Evolutionary conservation across 73 alveolate species (phyloP).

Genomic region (Stentor roeselii): DNA sequence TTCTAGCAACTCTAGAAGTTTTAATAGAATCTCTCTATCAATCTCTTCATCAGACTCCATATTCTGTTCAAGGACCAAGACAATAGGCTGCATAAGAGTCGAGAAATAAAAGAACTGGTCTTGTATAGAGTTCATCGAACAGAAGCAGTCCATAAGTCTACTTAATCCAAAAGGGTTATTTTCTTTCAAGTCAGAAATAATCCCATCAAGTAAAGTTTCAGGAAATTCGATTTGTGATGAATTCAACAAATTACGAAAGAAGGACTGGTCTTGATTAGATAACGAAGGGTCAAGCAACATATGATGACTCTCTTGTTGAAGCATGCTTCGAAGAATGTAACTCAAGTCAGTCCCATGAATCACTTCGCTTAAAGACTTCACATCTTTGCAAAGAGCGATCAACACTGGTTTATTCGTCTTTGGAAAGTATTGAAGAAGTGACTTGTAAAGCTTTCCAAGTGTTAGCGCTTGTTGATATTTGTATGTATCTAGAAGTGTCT

Average conservation of each 20-base stretch:
- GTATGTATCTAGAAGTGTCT: not conserved
- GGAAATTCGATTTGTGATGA: too few species aligned
- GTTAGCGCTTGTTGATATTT: not conserved
- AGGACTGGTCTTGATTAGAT: not conserved
- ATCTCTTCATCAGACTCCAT: not conserved
- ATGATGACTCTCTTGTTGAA: not conserved
- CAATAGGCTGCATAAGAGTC: not conserved
- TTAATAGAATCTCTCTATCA: not conserved
- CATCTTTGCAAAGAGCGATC: not conserved
- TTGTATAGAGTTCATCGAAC: not conserved
- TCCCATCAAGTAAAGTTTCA: not conserved
- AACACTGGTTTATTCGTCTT: not conserved
- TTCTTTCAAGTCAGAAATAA: not conserved
- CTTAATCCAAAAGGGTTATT: constrained; percentile 19
- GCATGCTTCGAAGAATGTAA: not conserved
- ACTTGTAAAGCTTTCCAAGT: not conserved
- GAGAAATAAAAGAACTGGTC: not conserved
- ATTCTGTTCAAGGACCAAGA: not conserved
- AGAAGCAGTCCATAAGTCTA: constrained; percentile 4
- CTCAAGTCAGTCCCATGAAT: not conserved
- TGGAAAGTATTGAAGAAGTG: not conserved
- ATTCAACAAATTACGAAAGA: not conserved
- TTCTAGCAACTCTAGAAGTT: not conserved
- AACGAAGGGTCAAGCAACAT: not conserved
- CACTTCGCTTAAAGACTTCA: not conserved